Evolutionary conservation across 1,139 yeast genomes (phyloP), one percentile per base, ranked within the genome.

Genomic region (Diutina mesorugosa): DNA sequence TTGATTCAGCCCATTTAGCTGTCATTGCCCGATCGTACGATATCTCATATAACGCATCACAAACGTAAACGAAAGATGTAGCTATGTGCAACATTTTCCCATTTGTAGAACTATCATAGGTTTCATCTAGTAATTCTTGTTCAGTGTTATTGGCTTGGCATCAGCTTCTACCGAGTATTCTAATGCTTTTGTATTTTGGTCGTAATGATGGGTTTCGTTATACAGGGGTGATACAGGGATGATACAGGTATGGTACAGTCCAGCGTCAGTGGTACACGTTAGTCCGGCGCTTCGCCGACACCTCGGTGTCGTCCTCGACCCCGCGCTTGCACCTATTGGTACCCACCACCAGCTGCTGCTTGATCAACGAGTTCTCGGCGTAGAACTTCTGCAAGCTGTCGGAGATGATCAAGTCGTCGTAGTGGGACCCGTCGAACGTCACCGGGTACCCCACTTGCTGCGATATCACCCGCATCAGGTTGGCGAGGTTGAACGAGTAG

Each of bases 351-450:
- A 14, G 51, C 9, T 14, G 18, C 41, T 29, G 38, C 45, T 75
- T 76, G 46, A 75, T 66, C 30, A 64, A 64, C 45, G 58, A 60
- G 61, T 75, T 75, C 58, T 76, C 80, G 4, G 55, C 56, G 56
- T 67, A 66, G 58, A 75, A 76, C 64, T 74, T 74, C 61, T 71
- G 73, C 61, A 76, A 69, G 60, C 69, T 69, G 58, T 76, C 79
- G 38, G 72, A 64, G 53, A 76, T 69, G 50, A 75, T 61, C 60
- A 76, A 67, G 61, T 76, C 79, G 56, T 74, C 77, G 60, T 76
- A 76, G 61, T 64, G 75, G 59, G 69, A 71, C 58, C 64, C 57
- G 60, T 73, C 72, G 58, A 73, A 66, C 14, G 56, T 63, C 62
- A 45, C 61, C 51, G 16, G 69, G 55, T 38, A 61, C 57, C n/a